phyloP scores from a whole-genome alignment of 1,139 yeast genomes.

The Debaryomyces robertsiae region DNA sequence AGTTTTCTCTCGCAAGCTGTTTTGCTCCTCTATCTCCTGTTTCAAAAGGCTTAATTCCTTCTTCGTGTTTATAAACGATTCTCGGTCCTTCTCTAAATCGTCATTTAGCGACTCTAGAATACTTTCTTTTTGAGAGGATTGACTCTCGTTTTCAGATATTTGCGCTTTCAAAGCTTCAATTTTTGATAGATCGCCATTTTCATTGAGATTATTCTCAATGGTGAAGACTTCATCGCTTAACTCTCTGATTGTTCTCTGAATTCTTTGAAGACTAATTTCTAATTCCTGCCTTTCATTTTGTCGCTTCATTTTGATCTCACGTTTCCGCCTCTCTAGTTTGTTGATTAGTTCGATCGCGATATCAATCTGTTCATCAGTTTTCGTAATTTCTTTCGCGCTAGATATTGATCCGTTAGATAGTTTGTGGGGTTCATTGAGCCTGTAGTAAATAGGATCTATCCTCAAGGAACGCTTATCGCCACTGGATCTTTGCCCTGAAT shows the following conservation, averaged over 20 bases:
- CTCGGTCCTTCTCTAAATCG: constrained; percentile 24
- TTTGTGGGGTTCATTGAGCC: constrained; percentile 30
- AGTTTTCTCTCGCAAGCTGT: constrained; percentile 13
- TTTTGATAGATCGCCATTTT: constrained; percentile 36
- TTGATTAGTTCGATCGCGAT: constrained; percentile 26
- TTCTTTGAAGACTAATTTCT: constrained; percentile 19
- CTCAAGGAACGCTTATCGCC: constrained; percentile 47
- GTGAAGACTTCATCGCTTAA: constrained; percentile 22
- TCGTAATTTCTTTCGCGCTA: constrained; percentile 22
- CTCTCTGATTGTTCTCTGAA: constrained; percentile 20
- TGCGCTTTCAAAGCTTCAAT: constrained; percentile 34
- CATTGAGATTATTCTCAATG: constrained; percentile 34
- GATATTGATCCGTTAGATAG: constrained; percentile 29
- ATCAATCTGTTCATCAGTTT: constrained; percentile 19
- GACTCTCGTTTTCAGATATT: constrained; percentile 32
- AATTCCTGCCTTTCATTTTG: constrained; percentile 18
- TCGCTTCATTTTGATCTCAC: constrained; percentile 18
- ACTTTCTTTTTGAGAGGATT: constrained; percentile 29
- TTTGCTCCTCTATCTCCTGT: constrained; percentile 15
- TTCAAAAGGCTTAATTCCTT: constrained; percentile 12
- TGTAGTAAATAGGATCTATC: constrained; percentile 60
- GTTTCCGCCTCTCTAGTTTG: constrained; percentile 21
- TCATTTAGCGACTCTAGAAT: constrained; percentile 32
- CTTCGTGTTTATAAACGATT: constrained; percentile 10
- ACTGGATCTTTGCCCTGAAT: constrained; percentile 48